Evolutionary conservation across 176 grass and related monocot genomes (phyloP).

Genomic region (Raddia distichophylla): DNA sequence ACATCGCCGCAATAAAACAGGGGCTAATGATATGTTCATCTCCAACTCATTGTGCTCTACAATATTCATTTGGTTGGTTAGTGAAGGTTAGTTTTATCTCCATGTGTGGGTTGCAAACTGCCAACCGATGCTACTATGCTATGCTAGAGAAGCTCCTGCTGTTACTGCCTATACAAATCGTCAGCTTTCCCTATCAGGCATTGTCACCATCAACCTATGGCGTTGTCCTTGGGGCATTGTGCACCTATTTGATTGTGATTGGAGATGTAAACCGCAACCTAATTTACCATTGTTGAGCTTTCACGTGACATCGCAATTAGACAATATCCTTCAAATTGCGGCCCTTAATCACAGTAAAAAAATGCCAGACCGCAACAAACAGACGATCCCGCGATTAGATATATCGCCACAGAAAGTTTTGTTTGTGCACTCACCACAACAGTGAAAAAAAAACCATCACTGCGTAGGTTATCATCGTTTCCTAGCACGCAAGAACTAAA

Average conservation of each 20-base stretch:
- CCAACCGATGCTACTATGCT: conserved; percentile 6
- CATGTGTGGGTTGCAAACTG: conserved; percentile 21
- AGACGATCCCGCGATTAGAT: not conserved
- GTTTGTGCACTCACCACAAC: not conserved
- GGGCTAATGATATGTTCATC: conserved; percentile 38
- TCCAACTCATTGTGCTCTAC: not conserved
- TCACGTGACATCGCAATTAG: conserved; percentile 26
- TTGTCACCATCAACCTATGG: conserved; percentile 17
- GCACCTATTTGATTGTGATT: conserved; percentile 37
- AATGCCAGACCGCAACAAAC: not conserved
- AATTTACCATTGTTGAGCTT: conserved; percentile 45
- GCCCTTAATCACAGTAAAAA: conserved; percentile 31
- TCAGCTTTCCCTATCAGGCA: conserved; percentile 28
- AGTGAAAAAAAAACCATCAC: not conserved
- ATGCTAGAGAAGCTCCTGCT: not conserved
- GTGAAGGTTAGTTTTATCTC: not conserved
- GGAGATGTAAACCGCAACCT: conserved; percentile 4
- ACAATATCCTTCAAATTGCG: conserved; percentile 11
- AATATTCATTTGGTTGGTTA: conserved; percentile 24
- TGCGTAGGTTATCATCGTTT: conserved; percentile 5
- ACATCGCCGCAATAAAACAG: conserved; percentile 24
- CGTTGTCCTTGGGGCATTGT: conserved; percentile 15
- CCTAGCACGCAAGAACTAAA: not conserved
- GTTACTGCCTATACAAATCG: conserved; percentile 17
- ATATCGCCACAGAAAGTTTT: not conserved